Evolutionary conservation across 805 yeast genomes (phyloP).

Genomic region (Cyberlindnera mycetangii): DNA sequence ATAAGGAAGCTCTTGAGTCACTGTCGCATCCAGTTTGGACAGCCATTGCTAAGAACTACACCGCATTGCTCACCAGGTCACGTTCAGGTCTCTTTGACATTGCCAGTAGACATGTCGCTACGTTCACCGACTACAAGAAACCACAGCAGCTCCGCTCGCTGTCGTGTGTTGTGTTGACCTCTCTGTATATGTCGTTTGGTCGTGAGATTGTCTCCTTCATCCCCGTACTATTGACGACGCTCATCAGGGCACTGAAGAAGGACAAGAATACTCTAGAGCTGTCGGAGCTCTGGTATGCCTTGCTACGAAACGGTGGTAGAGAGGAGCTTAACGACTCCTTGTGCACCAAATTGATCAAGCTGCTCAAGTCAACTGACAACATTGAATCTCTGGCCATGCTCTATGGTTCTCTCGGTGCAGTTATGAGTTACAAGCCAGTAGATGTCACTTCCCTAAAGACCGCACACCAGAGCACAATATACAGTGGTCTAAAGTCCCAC

Average conservation of each 20-base stretch:
- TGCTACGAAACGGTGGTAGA: conserved; percentile 25
- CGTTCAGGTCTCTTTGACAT: conserved; percentile 28
- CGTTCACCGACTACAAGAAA: conserved; percentile 27
- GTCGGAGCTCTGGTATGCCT: conserved; percentile 19
- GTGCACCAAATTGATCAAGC: conserved; percentile 18
- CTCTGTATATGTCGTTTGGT: conserved; percentile 33
- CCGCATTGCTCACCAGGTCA: conserved; percentile 18
- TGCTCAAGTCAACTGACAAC: conserved; percentile 20
- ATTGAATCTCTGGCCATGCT: conserved; percentile 17
- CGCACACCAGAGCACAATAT: conserved; percentile 10
- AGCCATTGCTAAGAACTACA: conserved; percentile 25
- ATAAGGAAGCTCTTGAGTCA: conserved; percentile 11
- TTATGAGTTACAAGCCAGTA: conserved; percentile 29
- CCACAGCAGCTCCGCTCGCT: conserved; percentile 29
- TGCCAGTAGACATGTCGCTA: conserved; percentile 29
- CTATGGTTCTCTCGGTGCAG: conserved; percentile 16
- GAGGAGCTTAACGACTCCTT: conserved; percentile 17
- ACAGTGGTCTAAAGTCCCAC: conserved; percentile 22
- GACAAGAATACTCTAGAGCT: conserved; percentile 23
- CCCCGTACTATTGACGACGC: conserved; percentile 30
- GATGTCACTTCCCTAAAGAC: conserved; percentile 31
- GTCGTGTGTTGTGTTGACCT: conserved; percentile 28
- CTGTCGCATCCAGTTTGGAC: conserved; percentile 20
- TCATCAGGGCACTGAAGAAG: conserved; percentile 35
- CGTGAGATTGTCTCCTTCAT: conserved; percentile 33